Conservation (phyloP, 345 rosid species). For the Eucalyptus virginea region DNA sequence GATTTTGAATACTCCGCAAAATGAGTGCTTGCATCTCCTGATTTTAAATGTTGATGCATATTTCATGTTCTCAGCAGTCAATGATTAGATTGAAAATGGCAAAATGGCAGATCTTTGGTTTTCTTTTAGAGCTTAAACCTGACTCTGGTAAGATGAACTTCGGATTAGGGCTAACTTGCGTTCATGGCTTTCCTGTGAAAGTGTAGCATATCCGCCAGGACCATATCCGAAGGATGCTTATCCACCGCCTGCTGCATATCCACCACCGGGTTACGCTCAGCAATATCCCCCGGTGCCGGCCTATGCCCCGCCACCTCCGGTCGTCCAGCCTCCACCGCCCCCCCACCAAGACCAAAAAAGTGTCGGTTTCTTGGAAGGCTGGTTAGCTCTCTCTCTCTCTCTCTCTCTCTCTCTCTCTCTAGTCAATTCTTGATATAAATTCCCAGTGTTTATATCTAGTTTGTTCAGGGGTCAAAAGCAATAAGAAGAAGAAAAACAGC, state of each 20-base stretch:
- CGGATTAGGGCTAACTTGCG: not conserved
- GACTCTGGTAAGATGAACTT: not conserved
- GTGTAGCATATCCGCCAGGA: not conserved
- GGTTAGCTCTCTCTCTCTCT: not conserved
- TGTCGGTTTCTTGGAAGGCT: not conserved
- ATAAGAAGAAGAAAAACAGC: not conserved
- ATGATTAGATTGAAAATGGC: not conserved
- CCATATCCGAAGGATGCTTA: not conserved
- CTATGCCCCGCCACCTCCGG: not conserved
- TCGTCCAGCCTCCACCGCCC: not conserved
- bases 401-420: not conserved
- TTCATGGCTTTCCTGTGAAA: not conserved
- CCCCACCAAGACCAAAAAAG: not conserved
- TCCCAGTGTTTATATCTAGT: not conserved
- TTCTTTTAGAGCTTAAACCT: not conserved
- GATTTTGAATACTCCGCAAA: not conserved
- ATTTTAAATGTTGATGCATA: not conserved
- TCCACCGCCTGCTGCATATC: not conserved
- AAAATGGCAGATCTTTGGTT: not conserved
- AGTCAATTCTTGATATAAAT: not conserved
- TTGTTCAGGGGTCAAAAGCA: not conserved
- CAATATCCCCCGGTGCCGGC: not conserved
- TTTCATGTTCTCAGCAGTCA: not conserved
- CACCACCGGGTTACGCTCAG: not conserved
- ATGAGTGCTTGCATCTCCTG: not conserved